These are phyloP conservation scores for Haberlea rhodopensis DNA, from an alignment of 257 asterid species.

Conservation along the genomic window DNA sequence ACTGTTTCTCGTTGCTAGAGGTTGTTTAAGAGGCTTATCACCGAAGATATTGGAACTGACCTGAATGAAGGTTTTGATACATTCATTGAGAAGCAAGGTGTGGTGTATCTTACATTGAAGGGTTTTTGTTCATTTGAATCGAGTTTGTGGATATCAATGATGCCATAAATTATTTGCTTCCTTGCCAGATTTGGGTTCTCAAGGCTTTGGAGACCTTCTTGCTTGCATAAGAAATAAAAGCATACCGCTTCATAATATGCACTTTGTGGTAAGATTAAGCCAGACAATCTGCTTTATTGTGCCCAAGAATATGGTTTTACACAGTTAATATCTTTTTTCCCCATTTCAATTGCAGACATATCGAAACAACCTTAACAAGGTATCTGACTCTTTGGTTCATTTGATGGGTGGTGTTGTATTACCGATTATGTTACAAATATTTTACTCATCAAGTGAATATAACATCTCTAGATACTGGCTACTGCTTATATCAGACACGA, in stretches of 20 bases:
- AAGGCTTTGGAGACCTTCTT: constrained; percentile 93
- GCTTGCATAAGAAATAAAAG: constrained; percentile 74
- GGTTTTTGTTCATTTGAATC: constrained; percentile 21
- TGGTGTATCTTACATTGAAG: constrained; percentile 20
- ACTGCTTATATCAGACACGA: constrained; percentile 89
- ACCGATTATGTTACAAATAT: constrained; percentile 9
- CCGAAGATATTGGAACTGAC: constrained; percentile 85
- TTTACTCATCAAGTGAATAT: constrained; percentile 13
- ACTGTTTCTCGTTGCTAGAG: constrained; percentile 53
- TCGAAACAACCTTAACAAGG: constrained; percentile 99
- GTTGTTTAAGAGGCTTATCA: constrained; percentile 83
- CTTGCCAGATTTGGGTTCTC: constrained; percentile 79
- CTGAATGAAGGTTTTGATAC: constrained; percentile 92
- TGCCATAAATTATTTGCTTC: constrained; percentile 30
- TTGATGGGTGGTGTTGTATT: constrained; percentile 24
- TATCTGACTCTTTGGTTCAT: constrained; percentile 29
- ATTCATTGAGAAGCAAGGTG: constrained; percentile 77
- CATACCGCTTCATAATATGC: constrained; percentile 92
- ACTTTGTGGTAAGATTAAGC: constrained; percentile 82
- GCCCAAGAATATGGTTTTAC: constrained; percentile 24
- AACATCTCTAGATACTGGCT: constrained; percentile 70
- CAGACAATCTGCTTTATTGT: constrained; percentile 21
- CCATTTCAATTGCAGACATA: constrained; percentile 64
- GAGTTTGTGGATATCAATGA: constrained; percentile 23
- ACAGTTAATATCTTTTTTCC: constrained; percentile 30